Conservation (phyloP, 2,329 filamentous ascomycete genomes). For the Fusarium gaditjirri region DNA sequence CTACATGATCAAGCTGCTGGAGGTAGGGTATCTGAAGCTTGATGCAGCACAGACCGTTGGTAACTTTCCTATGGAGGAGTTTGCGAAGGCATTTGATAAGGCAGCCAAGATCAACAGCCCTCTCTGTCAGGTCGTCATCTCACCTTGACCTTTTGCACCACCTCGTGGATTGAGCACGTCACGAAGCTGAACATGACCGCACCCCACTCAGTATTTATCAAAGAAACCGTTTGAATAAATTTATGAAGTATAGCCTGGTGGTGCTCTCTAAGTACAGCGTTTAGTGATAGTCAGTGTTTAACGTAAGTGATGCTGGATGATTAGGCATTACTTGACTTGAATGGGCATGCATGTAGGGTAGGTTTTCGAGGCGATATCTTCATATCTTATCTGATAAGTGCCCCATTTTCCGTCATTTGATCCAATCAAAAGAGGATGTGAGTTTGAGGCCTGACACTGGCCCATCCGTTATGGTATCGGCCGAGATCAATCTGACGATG, state of each 20-base stretch:
- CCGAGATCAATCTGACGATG: not conserved
- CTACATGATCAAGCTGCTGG: not conserved
- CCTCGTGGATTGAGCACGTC: accelerated
- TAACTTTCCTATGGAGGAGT: not conserved
- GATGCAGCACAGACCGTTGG: not conserved
- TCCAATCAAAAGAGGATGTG: no score
- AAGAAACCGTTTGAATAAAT: accelerated
- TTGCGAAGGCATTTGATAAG: not conserved
- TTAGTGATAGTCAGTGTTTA: accelerated
- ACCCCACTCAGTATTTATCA: not conserved
- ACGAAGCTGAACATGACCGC: accelerated
- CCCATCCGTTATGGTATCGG: not conserved
- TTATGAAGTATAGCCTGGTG: no score
- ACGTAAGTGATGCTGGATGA: accelerated
- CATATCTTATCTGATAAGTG: not conserved
- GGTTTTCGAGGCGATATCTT: not conserved
- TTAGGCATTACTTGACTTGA: not conserved
- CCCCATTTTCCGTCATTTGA: no score
- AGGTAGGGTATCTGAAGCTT: not conserved
- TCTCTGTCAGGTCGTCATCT: accelerated
- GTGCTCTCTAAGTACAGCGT: no score
- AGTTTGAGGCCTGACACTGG: not conserved
- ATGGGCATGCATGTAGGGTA: not conserved
- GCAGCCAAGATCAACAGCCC: not conserved
- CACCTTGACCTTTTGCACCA: not conserved